Percentiles rank a stretch among this genome's conserved stretches.
Conservation (phyloP, 2,329 filamentous ascomycete genomes). For the Grosmannia huntii region DNA sequence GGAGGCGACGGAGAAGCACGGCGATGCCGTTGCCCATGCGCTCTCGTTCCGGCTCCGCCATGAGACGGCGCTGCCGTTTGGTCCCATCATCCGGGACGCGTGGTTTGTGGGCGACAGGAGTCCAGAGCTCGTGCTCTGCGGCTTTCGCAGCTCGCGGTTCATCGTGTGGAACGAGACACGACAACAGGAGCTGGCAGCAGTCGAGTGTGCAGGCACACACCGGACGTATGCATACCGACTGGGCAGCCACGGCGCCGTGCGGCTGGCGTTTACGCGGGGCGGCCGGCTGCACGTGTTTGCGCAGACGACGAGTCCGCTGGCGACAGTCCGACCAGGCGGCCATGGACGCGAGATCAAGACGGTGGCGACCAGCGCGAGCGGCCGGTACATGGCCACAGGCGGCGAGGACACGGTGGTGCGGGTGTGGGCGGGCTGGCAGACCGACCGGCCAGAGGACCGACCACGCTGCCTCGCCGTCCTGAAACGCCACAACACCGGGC, state of each 20-base stretch:
- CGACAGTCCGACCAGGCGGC: conserved; percentile 48
- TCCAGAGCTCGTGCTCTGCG: conserved; percentile 55
- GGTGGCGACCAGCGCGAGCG: conserved; percentile 24
- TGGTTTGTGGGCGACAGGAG: conserved; percentile 33
- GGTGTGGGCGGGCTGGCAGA: conserved; percentile 41
- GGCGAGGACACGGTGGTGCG: conserved; percentile 65
- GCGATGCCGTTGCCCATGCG: conserved; percentile 14
- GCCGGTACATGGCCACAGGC: conserved; percentile 44
- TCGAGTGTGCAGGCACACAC: conserved; percentile 79
- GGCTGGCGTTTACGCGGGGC: conserved; percentile 65
- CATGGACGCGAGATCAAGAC: conserved; percentile 77
- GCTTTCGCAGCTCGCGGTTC: conserved; percentile 70
- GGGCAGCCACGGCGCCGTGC: conserved; percentile 22
- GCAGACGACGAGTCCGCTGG: conserved; percentile 21
- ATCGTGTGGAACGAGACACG: conserved; percentile 67
- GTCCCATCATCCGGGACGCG: conserved; percentile 62
- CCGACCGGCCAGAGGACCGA: not conserved
- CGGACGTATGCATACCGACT: conserved; percentile 52
- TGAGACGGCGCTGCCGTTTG: conserved; percentile 55
- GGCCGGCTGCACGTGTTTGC: conserved; percentile 37
- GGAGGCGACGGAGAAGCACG: too few species aligned
- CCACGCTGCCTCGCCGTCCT: conserved; percentile 48
- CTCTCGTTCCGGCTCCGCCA: conserved; percentile 41
- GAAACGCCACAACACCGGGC: conserved; percentile 67
- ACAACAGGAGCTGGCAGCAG: conserved; percentile 53